Evolutionary conservation across 202 grass and related monocot species (phyloP).

Genomic region (Dendrocalamus latiflorus): DNA sequence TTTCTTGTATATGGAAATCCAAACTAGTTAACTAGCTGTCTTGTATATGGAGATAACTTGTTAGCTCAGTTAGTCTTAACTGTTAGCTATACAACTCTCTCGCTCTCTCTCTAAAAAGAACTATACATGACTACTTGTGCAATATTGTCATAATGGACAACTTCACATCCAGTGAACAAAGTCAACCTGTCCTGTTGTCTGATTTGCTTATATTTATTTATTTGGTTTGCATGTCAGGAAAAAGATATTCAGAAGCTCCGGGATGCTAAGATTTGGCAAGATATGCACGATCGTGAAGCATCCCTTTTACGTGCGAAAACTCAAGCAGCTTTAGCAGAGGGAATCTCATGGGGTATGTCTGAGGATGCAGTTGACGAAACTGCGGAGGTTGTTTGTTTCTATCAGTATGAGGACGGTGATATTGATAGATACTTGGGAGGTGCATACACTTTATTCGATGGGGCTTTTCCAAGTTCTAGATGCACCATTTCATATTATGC

Average conservation of each 20-base stretch:
- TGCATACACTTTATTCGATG: neutral
- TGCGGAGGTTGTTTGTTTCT: slow-evolving; percentile 36
- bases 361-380: slow-evolving; percentile 89
- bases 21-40: neutral
- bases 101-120: neutral
- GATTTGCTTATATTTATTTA: slow-evolving; percentile 8
- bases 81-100: neutral
- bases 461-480: neutral
- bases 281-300: slow-evolving; percentile 75
- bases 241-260: slow-evolving; percentile 78
- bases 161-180: neutral
- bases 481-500: neutral
- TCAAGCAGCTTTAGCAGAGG: slow-evolving; percentile 84
- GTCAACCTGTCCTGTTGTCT: slow-evolving; percentile 11
- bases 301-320: no score
- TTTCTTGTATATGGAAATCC: neutral
- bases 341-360: slow-evolving; percentile 92
- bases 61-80: neutral
- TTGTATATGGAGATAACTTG: neutral
- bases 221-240: slow-evolving; percentile 55
- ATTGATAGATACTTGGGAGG: neutral
- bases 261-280: slow-evolving; percentile 61
- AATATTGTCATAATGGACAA: neutral
- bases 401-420: neutral
- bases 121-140: neutral